Percentiles rank a stretch among this genome's conserved stretches.
Evolutionary conservation across 495 filamentous ascomycete genomes (phyloP).

Genomic region (Pyronema domesticum): DNA sequence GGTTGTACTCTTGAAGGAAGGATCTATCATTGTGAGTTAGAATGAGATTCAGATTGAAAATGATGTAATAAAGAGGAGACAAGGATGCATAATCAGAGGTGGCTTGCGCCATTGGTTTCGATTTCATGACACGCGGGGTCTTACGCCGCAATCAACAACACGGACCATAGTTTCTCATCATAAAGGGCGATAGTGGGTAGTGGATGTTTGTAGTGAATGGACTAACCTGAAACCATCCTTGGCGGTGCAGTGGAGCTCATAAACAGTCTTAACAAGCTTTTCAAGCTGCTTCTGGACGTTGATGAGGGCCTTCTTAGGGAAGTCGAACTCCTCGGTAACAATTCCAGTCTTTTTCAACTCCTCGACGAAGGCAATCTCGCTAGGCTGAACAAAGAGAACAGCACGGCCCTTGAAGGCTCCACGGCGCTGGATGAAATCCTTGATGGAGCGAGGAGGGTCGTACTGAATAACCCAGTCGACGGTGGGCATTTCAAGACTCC

Average conservation of each 20-base stretch:
- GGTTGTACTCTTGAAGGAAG: constrained; percentile 23
- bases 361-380: constrained; percentile 11
- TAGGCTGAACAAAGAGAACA: constrained; percentile 16
- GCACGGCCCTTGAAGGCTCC: constrained; percentile 7
- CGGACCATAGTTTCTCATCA: constrained; percentile 33
- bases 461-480: constrained; percentile 23
- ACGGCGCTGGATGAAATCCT: neutral
- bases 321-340: constrained; percentile 20
- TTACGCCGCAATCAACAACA: constrained; percentile 40
- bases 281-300: constrained; percentile 14
- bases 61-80: neutral
- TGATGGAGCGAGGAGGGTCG: constrained; percentile 12
- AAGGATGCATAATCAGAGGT: constrained; percentile 8
- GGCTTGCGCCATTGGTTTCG: constrained; percentile 23
- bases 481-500: constrained; percentile 13
- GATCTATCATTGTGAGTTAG: constrained; percentile 12
- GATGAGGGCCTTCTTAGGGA: constrained; percentile 16
- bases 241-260: constrained; percentile 13
- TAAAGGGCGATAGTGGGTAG: neutral
- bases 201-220: neutral
- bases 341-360: constrained; percentile 11
- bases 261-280: constrained; percentile 19
- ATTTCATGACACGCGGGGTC: constrained; percentile 34
- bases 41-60: no score
- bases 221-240: constrained; percentile 24